Conservation (phyloP, 2,329 filamentous ascomycete genomes). For the Alternaria consortialis region DNA sequence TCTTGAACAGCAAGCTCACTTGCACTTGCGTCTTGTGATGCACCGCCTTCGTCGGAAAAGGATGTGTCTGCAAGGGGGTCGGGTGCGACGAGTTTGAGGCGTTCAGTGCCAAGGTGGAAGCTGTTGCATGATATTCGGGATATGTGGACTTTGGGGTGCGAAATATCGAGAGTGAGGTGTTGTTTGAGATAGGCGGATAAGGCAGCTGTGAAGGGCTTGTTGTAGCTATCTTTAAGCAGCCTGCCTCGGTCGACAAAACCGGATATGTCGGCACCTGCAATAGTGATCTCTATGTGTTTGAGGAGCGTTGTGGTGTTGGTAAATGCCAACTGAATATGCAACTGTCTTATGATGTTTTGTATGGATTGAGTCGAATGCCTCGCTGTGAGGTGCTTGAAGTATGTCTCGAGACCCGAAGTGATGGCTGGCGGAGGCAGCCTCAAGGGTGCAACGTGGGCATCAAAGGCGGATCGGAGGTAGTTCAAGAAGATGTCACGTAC, state of each 20-base stretch:
- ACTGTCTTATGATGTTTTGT: constrained; percentile 41
- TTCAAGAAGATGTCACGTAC: constrained; percentile 60
- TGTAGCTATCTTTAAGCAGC: constrained; percentile 15
- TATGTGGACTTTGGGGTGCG: constrained; percentile 52
- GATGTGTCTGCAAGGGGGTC: constrained; percentile 37
- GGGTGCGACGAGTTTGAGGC: constrained; percentile 51
- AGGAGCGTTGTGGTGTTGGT: constrained; percentile 42
- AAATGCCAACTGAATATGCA: constrained; percentile 50
- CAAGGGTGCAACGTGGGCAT: constrained; percentile 58
- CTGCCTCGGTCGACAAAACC: constrained; percentile 46
- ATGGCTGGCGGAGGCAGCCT: constrained; percentile 57
- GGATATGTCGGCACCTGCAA: constrained; percentile 52
- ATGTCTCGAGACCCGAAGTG: constrained; percentile 57
- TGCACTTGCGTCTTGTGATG: constrained; percentile 38
- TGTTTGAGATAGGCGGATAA: constrained; percentile 50
- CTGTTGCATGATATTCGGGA: constrained; percentile 54
- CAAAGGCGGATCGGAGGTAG: constrained; percentile 61
- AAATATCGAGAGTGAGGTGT: constrained; percentile 55
- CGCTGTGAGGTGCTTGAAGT: constrained; percentile 68
- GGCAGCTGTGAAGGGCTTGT: constrained; percentile 52
- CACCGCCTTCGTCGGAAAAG: constrained; percentile 31
- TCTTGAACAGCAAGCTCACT: constrained; percentile 45
- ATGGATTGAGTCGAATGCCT: constrained; percentile 41
- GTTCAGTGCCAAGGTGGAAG: constrained; percentile 52
- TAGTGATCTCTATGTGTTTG: constrained; percentile 56